Evolutionary conservation across 139 green algal species (phyloP), one percentile per base, ranked within the genome.

Genomic region (Yamagishiella unicocca): DNA sequence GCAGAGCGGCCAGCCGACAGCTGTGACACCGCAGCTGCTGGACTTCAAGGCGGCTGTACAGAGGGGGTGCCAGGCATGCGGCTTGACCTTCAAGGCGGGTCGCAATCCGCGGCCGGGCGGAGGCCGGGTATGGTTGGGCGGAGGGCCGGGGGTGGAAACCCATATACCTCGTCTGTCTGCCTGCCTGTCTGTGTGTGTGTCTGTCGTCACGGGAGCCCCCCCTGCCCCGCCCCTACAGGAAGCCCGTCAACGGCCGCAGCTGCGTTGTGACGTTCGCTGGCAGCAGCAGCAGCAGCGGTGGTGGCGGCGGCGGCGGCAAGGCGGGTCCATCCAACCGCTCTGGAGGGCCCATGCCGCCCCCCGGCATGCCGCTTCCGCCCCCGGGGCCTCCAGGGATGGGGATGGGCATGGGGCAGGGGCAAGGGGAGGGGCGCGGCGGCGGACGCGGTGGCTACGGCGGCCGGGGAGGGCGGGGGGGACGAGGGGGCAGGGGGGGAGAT

Each of bases 231-330:
- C 19, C 1, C 22, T 71, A 14, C 61, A 85, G 78, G 78, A 72
- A 53, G n/a, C 78, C 58, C 27, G 64, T 85, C 55, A 75, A 85
- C 61, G 78, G 78, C 40, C 78, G 78, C 1, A 25, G 10, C 42
- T 85, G 78, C n/a, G 78, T 85, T 2, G 78, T 85, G 6, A 73
- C 64, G n/a, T 77, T 86, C 40, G 64, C 45, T n/a, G 22, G 22
- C 10, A 61, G 62, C 62, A 12, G 35, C 43, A 40, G 75, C 7
- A 38, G 70, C n/a, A n/a, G n/a, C n/a, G n/a, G n/a, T n/a, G n/a
- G n/a, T n/a, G n/a, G n/a, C 17, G 24, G 38, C 46, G 74, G 53
- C 53, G 10, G 78, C 40, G 61, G 79, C 29, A 62, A 64, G 61
- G 61, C 40, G 27, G 61, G 79, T 10, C 27, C 54, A 12, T 74